These are phyloP conservation scores for Arthrobotrys conoides DNA, from an alignment of 2,329 filamentous ascomycete species.

Conservation along the genomic window DNA sequence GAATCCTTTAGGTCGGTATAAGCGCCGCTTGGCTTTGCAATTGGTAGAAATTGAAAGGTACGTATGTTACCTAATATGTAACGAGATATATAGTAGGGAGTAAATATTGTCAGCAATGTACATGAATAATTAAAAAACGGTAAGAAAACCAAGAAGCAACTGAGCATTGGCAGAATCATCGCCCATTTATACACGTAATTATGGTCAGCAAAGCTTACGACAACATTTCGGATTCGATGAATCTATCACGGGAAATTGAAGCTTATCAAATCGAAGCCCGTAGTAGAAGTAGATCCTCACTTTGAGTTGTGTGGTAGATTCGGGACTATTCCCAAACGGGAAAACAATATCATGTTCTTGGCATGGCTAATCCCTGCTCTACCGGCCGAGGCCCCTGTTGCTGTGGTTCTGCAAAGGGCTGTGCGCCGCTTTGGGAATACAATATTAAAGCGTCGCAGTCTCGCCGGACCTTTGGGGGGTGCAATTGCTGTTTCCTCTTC, in stretches of 20 bases:
- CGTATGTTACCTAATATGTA: background rate
- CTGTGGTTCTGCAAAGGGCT: slow-evolving; percentile 27
- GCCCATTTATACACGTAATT: slow-evolving; percentile 24
- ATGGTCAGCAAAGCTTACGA: slow-evolving; percentile 26
- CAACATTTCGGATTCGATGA: background rate
- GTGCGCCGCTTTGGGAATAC: slow-evolving; percentile 41
- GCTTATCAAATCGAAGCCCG: background rate
- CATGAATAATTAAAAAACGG: background rate
- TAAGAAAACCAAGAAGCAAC: slow-evolving; percentile 2
- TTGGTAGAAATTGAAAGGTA: background rate
- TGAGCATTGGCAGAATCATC: slow-evolving; percentile 28
- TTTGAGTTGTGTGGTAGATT: slow-evolving; percentile 26
- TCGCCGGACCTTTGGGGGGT: background rate
- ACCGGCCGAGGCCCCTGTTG: slow-evolving; percentile 17
- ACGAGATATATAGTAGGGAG: background rate
- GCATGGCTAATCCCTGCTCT: slow-evolving; percentile 14
- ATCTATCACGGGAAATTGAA: background rate
- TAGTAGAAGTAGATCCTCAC: background rate
- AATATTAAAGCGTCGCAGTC: slow-evolving; percentile 33
- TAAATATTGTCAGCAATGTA: slow-evolving; percentile 1
- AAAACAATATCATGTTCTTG: slow-evolving; percentile 58
- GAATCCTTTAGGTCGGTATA: background rate
- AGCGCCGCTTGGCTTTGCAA: background rate
- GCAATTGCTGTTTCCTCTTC: slow-evolving; percentile 2
- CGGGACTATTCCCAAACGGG: slow-evolving; percentile 35